phyloP scores from a whole-genome alignment of 352 stramenopile genomes.

The Phytophthora capsici region DNA sequence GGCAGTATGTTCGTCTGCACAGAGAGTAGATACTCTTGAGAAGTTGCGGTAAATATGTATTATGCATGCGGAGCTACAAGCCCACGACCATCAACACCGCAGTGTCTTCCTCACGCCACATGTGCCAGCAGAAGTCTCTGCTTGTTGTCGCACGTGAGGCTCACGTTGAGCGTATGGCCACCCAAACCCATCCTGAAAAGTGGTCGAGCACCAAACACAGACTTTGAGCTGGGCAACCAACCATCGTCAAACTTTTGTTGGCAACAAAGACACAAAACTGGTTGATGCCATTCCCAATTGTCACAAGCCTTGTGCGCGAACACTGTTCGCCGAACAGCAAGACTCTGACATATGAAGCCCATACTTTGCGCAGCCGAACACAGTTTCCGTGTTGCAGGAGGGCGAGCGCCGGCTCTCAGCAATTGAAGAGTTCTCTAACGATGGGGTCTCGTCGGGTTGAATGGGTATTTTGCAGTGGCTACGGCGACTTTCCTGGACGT shows the following conservation, averaged over 20 bases:
- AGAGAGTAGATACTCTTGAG: too few relatives aligned
- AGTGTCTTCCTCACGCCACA: constrained; percentile 23
- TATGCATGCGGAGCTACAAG: constrained; percentile 2
- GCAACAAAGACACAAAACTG: constrained; percentile 20
- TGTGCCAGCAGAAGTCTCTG: constrained; percentile 13
- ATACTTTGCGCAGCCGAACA: constrained; percentile 4
- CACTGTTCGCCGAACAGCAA: constrained; percentile 31
- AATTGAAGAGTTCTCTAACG: constrained; percentile 1
- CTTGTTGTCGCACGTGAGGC: constrained; percentile 15
- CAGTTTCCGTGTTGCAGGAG: constrained; percentile 17
- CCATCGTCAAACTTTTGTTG: too few relatives aligned
- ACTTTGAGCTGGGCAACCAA: constrained; percentile 1
- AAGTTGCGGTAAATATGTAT: background rate
- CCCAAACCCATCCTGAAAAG: constrained; percentile 3
- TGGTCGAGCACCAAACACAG: constrained; percentile 3
- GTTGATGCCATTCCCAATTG: constrained; percentile 18
- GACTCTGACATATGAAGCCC: background rate
- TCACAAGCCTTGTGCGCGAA: too few relatives aligned
- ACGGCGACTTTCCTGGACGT: constrained; percentile 4
- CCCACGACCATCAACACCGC: background rate
- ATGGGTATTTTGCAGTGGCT: background rate
- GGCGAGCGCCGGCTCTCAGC: constrained; percentile 13
- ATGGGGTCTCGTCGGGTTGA: constrained; percentile 18
- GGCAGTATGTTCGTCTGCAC: background rate
- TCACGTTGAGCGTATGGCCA: constrained; percentile 9